Conservation (phyloP, 2,329 filamentous ascomycete species). For the Stachybotrys chartarum region DNA sequence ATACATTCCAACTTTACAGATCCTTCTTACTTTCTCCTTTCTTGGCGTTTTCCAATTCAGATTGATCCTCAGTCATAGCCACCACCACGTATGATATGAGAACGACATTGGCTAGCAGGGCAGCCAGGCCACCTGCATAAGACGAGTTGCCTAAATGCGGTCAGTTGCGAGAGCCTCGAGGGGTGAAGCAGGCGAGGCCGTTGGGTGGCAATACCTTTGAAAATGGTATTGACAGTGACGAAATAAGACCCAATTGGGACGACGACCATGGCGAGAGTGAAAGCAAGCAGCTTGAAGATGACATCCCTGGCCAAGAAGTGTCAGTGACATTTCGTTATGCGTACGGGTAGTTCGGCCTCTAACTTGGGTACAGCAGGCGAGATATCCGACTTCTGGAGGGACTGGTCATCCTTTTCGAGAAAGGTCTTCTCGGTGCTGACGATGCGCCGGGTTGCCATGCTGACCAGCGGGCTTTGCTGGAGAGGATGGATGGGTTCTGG, state of each 20-base stretch:
- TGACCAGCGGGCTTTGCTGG: conserved; percentile 8
- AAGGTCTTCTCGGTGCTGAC: conserved; percentile 58
- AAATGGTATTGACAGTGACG: conserved; percentile 66
- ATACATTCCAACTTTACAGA: conserved; percentile 3
- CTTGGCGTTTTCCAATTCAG: conserved; percentile 35
- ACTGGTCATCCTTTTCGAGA: conserved; percentile 50
- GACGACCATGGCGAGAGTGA: conserved; percentile 86
- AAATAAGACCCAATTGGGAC: conserved; percentile 88
- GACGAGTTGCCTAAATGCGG: conserved; percentile 68
- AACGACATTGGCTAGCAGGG: conserved; percentile 85
- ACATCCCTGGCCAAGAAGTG: conserved; percentile 52
- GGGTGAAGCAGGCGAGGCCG: not conserved
- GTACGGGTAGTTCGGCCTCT: conserved; percentile 2
- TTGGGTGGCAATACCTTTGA: conserved; percentile 53
- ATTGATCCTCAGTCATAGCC: conserved; percentile 78
- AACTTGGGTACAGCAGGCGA: conserved; percentile 79
- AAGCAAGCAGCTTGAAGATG: conserved; percentile 82
- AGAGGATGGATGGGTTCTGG: conserved; percentile 2
- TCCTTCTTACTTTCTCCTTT: conserved; percentile 43
- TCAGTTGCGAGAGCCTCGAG: conserved; percentile 3
- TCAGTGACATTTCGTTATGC: too few relatives aligned
- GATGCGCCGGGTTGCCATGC: conserved; percentile 65
- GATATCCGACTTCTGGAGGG: conserved; percentile 59
- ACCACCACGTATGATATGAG: conserved; percentile 86
- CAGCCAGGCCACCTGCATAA: conserved; percentile 76